Base-by-base conservation (phyloP, 495 filamentous ascomycete species). In the Endocarpon pusillum region DNA sequence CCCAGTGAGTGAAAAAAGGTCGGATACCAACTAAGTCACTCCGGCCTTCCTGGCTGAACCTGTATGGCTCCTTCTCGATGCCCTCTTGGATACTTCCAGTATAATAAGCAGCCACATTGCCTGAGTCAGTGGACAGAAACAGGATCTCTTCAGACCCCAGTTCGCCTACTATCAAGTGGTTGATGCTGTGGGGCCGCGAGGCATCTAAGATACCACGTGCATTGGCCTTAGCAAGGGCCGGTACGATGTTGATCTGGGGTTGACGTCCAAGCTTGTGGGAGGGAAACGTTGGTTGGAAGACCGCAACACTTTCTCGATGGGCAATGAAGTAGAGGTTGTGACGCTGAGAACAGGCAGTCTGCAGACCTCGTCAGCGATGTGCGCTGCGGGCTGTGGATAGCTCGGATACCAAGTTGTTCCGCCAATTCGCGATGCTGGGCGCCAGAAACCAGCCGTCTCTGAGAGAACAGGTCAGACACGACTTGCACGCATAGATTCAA, bases 21-120 rank as follows among this genome's bases (percentile, higher is more conserved):
- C 53, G 47, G 11, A 61, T 42, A 34, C 53, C 44, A 11, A 50
- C 25, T 7, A 49, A 46, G 35, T 54, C 39, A 20, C 53, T 39
- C 3, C 49, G 53, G 8, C 39, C 38, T 4, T 40, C 35, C 15
- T 56, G 43, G 4, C 45, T 47, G 21, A 38, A 21, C 24, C 37
- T 31, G 22, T 41, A 41, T 7, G 34, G 37, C 14, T 52, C 49
- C 34, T 48, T 48, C 20, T 55, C 51, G 15, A 74, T 38, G 11
- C 57, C 58, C 3, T 55, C 61, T 19, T 51, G 54, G 3, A 79
- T 69, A 3, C 58, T 55, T 21, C 65, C 64, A 1, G 76, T 78
- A 40, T 79, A 73, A 51, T 86, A 93, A 3, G 71, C 84, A 22
- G 78, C 66, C 7, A 91, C 74, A 52, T 97, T 87, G 3, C 89